Conservation (phyloP, 148 eudicot species). For the Linanthus parryae region DNA sequence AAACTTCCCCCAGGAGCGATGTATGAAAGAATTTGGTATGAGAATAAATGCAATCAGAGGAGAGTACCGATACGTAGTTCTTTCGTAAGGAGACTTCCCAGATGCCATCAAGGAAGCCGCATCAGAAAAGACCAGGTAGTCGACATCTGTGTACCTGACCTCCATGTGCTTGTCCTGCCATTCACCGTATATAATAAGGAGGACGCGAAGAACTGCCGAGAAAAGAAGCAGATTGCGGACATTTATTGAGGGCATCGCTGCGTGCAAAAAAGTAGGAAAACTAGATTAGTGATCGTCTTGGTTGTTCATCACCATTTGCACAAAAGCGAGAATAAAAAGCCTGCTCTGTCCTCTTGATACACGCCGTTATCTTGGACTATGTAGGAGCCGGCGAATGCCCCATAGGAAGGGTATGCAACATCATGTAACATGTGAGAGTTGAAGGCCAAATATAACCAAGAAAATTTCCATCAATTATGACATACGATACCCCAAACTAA, state of each 20-base stretch:
- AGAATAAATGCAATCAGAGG: slow-evolving; percentile 85
- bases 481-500: too few species aligned
- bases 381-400: too few species aligned
- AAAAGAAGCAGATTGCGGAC: slow-evolving; percentile 50
- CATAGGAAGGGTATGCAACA: too few species aligned
- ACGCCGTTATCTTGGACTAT: too few species aligned
- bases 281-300: not conserved
- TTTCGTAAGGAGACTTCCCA: slow-evolving; percentile 78
- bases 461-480: too few species aligned
- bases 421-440: too few species aligned
- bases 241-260: slow-evolving; percentile 32
- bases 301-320: not conserved
- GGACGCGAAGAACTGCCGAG: slow-evolving; percentile 57
- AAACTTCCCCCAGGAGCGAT: slow-evolving; percentile 85
- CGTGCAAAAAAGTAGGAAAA: not conserved
- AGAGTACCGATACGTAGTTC: slow-evolving; percentile 89
- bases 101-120: slow-evolving; percentile 75
- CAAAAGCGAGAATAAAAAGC: not conserved
- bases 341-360: not conserved
- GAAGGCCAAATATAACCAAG: too few species aligned
- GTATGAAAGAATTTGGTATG: slow-evolving; percentile 66
- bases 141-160: slow-evolving; percentile 93
- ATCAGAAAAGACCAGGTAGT: slow-evolving; percentile 91
- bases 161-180: slow-evolving; percentile 98
- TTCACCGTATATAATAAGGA: slow-evolving; percentile 78